phyloP scores from a whole-genome alignment of 768 basidiomycete genomes.

The Tylopilus balloui region DNA sequence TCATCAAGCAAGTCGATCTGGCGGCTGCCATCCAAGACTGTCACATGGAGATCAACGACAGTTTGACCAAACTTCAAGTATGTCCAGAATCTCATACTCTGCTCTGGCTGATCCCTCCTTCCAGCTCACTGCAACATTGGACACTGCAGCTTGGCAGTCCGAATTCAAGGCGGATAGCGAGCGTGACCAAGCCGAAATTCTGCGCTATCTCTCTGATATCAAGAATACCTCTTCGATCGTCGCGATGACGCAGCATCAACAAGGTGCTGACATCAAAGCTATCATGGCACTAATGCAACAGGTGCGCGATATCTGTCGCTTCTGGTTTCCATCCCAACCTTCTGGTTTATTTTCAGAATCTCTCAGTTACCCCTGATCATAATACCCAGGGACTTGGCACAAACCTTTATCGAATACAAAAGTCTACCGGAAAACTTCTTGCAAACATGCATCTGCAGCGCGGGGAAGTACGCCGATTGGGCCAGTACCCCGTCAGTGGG shows the following conservation, averaged over 20 bases:
- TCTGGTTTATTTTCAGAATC: constrained; percentile 22
- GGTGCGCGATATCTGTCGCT: constrained; percentile 23
- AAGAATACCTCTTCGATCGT: constrained; percentile 37
- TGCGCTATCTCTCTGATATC: constrained; percentile 43
- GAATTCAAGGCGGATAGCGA: constrained; percentile 37
- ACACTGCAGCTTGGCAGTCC: constrained; percentile 46
- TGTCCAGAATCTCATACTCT: background rate
- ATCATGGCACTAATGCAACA: constrained; percentile 51
- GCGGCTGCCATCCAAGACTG: constrained; percentile 42
- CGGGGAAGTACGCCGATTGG: constrained; percentile 49
- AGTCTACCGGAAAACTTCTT: constrained; percentile 42
- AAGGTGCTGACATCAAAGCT: constrained; percentile 33
- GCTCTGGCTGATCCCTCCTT: constrained; percentile 4
- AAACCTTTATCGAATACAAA: constrained; percentile 50
- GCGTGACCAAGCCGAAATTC: constrained; percentile 42
- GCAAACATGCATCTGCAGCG: constrained; percentile 47
- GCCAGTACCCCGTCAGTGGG: constrained; percentile 47
- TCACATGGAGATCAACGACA: constrained; percentile 43
- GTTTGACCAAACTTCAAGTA: constrained; percentile 47
- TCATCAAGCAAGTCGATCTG: constrained; percentile 44
- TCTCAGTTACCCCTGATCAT: constrained; percentile 10
- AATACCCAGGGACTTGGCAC: constrained; percentile 42
- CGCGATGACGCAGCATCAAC: constrained; percentile 30
- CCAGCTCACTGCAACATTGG: constrained; percentile 44
- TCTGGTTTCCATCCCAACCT: background rate